Evolutionary conservation across 768 basidiomycete genomes (phyloP).

Genomic region (Dendrothele bispora): DNA sequence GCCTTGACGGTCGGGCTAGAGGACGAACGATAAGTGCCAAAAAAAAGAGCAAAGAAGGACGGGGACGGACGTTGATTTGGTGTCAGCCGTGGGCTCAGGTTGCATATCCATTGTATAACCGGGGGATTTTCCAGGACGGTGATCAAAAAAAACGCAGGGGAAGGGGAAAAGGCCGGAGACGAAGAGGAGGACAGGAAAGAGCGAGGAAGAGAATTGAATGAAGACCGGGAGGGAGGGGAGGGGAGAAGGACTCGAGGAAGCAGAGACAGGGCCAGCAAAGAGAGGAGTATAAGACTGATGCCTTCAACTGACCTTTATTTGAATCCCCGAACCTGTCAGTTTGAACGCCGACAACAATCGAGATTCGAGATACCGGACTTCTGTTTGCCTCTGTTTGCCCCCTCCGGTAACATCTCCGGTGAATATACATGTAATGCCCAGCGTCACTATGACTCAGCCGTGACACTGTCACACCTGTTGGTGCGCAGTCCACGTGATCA

Average conservation of each 20-base stretch:
- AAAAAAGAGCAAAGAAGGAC: conserved; percentile 24
- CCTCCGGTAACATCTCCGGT: no score
- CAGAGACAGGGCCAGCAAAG: background rate
- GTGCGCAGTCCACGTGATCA: no score
- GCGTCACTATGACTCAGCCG: no score
- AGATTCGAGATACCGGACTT: no score
- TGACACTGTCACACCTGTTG: no score
- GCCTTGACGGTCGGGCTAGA: conserved; percentile 34
- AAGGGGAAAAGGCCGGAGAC: background rate
- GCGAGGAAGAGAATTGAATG: background rate
- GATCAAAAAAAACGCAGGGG: conserved; percentile 2
- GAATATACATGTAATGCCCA: no score
- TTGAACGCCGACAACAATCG: no score
- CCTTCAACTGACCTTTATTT: background rate
- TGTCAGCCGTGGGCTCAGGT: conserved; percentile 1
- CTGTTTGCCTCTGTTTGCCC: no score
- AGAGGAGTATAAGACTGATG: conserved; percentile 3
- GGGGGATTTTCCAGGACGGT: conserved; percentile 1
- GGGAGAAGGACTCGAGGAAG: background rate
- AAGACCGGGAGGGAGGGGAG: background rate
- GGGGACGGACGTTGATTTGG: background rate
- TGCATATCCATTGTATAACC: conserved; percentile 5
- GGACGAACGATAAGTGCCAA: conserved; percentile 5
- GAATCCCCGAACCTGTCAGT: conserved; percentile 2
- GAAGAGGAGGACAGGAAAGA: background rate